A percentile compares a stretch with the other conserved stretches of the same genome.
These are phyloP conservation scores for Trichosporon inkin DNA, from an alignment of 1,284 basidiomycete genomes.

Conservation along the genomic window DNA sequence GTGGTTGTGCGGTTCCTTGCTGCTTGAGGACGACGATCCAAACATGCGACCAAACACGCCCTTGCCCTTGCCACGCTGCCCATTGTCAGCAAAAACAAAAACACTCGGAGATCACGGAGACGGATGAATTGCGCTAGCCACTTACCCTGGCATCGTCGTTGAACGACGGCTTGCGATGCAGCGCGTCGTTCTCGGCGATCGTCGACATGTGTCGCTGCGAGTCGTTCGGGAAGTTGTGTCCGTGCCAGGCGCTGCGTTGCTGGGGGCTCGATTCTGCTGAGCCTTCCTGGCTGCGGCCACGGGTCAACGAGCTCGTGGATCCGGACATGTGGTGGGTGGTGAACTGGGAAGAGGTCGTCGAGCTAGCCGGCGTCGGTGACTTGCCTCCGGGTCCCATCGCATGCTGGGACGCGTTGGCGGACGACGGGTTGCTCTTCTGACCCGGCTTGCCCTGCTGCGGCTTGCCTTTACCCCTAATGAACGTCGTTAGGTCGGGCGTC, in stretches of 20 bases:
- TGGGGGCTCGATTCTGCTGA: not conserved
- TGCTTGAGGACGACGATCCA: conserved; percentile 26
- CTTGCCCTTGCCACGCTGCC: conserved; percentile 31
- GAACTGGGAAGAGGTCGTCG: conserved; percentile 6
- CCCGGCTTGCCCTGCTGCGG: conserved; percentile 7
- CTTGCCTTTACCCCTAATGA: conserved; percentile 67
- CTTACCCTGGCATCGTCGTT: conserved; percentile 39
- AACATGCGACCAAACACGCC: conserved; percentile 50
- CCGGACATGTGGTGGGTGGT: not conserved
- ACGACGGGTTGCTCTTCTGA: conserved; percentile 51
- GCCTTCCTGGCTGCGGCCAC: conserved; percentile 9
- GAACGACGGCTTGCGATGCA: conserved; percentile 21
- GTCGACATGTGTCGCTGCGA: conserved; percentile 28
- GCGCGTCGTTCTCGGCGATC: conserved; percentile 27
- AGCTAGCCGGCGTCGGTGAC: not conserved
- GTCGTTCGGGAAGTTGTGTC: conserved; percentile 12
- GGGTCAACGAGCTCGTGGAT: conserved; percentile 6
- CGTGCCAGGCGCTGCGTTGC: not conserved
- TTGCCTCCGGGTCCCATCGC: conserved; percentile 8
- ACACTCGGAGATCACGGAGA: not conserved
- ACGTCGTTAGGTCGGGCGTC: conserved; percentile 78
- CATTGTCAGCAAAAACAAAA: not conserved
- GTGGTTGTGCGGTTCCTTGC: conserved; percentile 10
- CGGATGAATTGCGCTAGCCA: not conserved
- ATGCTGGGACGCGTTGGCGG: conserved; percentile 6